Percentiles rank a stretch among this genome's conserved stretches.
Evolutionary conservation across 495 filamentous ascomycete genomes (phyloP).

Genomic region (Trichoderma asperelloides): DNA sequence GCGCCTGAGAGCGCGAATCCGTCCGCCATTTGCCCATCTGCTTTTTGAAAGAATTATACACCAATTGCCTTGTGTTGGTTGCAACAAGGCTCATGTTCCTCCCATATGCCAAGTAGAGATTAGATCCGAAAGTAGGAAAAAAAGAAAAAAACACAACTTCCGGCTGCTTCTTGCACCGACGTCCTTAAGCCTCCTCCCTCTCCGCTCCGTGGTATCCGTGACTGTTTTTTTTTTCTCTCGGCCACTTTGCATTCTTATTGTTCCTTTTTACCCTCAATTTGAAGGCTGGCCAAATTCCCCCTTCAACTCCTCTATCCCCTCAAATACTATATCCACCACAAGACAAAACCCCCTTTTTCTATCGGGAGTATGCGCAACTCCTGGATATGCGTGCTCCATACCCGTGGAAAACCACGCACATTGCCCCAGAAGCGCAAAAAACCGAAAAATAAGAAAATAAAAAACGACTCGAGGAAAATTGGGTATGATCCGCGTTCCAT

Average conservation of each 20-base stretch:
- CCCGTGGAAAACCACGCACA: conserved; percentile 11
- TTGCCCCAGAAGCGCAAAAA: conserved; percentile 13
- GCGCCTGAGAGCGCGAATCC: not conserved
- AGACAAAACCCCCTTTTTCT: not conserved
- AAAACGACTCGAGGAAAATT: conserved; percentile 5
- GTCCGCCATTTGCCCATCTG: conserved; percentile 2
- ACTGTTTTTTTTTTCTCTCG: not conserved
- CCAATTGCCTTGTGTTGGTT: not conserved
- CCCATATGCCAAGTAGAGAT: conserved; percentile 7
- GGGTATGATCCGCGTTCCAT: conserved; percentile 11
- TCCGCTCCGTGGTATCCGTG: conserved; percentile 5
- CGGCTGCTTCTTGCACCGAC: not conserved
- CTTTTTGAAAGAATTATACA: conserved; percentile 1
- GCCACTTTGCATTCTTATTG: conserved; percentile 3
- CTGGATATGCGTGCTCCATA: conserved; percentile 1
- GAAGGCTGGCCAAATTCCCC: conserved; percentile 3
- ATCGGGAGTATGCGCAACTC: not conserved
- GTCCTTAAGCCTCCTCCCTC: not conserved
- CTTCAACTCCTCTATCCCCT: conserved; percentile 6
- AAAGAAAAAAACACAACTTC: not conserved
- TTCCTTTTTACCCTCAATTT: not conserved
- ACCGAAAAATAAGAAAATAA: not conserved
- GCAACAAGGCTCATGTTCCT: conserved; percentile 5
- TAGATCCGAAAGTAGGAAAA: conserved; percentile 1
- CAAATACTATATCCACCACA: conserved; percentile 4